A percentile compares a stretch with the other conserved stretches of the same genome.
Conservation (phyloP, 2,329 filamentous ascomycete species). For the Phyllosticta citriasiana region DNA sequence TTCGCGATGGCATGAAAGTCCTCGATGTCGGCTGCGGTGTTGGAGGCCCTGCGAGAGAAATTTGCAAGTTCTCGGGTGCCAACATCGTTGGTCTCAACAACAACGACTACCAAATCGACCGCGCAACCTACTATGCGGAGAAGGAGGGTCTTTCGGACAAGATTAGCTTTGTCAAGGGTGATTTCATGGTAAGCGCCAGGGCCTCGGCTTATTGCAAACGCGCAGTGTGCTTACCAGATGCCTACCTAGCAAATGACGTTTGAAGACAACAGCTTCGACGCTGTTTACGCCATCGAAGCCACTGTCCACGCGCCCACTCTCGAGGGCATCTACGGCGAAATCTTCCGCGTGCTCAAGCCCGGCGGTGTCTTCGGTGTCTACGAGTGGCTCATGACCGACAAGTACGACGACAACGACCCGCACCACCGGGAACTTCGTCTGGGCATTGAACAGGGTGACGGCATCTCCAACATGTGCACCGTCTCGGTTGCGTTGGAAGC, state of each 20-base stretch:
- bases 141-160: slow-evolving; percentile 74
- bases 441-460: slow-evolving; percentile 90
- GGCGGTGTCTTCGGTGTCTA: slow-evolving; percentile 95
- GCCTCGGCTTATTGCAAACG: slow-evolving; percentile 5
- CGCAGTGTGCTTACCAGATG: not conserved
- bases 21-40: slow-evolving; percentile 96
- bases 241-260: slow-evolving; percentile 74
- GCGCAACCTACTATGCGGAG: slow-evolving; percentile 73
- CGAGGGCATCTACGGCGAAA: slow-evolving; percentile 87
- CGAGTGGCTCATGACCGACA: slow-evolving; percentile 97
- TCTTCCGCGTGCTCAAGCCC: slow-evolving; percentile 90
- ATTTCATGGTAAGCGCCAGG: slow-evolving; percentile 64
- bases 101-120: slow-evolving; percentile 98
- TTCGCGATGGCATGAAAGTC: slow-evolving; percentile 79
- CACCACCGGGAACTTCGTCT: slow-evolving; percentile 83
- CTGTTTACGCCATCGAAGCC: slow-evolving; percentile 94
- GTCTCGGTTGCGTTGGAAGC: slow-evolving; percentile 71
- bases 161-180: slow-evolving; percentile 81
- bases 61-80: slow-evolving; percentile 86
- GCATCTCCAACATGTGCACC: slow-evolving; percentile 95
- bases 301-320: slow-evolving; percentile 89
- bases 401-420: slow-evolving; percentile 81
- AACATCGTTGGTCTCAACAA: slow-evolving; percentile 93
- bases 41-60: slow-evolving; percentile 88
- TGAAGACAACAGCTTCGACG: slow-evolving; percentile 83